Base-by-base conservation (phyloP, 2,329 filamentous ascomycete species). In the Cercospora zeae-maydis region DNA sequence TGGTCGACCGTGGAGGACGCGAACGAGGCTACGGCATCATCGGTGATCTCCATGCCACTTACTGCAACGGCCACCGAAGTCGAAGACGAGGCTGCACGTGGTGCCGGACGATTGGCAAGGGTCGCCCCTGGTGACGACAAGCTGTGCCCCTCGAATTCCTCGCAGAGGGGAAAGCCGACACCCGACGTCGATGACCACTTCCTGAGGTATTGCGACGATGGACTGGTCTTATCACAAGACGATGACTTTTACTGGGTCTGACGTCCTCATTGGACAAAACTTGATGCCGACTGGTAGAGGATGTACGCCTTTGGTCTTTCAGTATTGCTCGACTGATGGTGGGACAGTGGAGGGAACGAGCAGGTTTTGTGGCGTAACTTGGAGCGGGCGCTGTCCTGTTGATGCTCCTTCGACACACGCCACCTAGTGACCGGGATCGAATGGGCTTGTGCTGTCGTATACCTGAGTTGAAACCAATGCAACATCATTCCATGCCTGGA, bases 1-100 rank as follows among this genome's bases (percentile, higher is more conserved):
- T 70, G 68, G 62, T 67, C 61, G 16, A 51, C 58, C 19, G 6
- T 58, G 13, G 61, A 21, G 33, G 63, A 63, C 10, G 63, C 67
- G 5, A 58, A 65, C 16, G 59, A 58, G 6, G 39, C 33, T 10
- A n/a, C 31, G 3, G 9, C 21, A 13, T 33, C 34, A 21, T 21
- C 34, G n/a, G 8, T 45, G 4, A 37, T 9, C 2, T n/a, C 51
- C 4, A 14, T 30, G 13, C 58, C 54, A n/a, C 42, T 42, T 27
- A 30, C 60, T 14, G 58, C 56, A 9, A 56, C 56, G 7, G 37
- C 45, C 5, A 47, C 21, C 14, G 55, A 58, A 16, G 42, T 49
- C 9, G 54, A 57, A 37, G 47, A 63, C 16, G 61, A 66, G 52
- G 57, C 59, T 24, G 53, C 55, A 27, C 8, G 24, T 36, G 27